Percentiles rank a stretch among this genome's conserved stretches.
phyloP scores from a whole-genome alignment of 140 eudicot species.

The Anethum foeniculum region DNA sequence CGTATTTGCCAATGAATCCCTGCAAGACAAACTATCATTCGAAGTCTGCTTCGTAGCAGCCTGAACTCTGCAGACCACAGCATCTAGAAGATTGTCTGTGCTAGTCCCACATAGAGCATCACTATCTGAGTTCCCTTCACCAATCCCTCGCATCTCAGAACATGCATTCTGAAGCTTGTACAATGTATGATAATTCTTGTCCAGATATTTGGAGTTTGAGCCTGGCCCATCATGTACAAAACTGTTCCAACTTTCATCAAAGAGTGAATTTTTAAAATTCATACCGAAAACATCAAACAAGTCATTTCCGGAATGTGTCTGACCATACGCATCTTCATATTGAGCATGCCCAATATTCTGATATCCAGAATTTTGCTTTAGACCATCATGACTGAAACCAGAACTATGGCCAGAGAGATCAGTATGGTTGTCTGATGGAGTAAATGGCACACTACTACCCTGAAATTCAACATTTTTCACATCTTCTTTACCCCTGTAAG shows the following conservation, averaged over 20 bases:
- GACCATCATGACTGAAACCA: conserved; percentile 6
- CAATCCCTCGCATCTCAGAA: conserved; percentile 27
- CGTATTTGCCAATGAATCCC: conserved; percentile 34
- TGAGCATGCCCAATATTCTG: conserved; percentile 13
- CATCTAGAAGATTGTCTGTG: conserved; percentile 74
- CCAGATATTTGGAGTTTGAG: conserved; percentile 13
- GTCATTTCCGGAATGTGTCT: conserved; percentile 53
- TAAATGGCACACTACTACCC: conserved; percentile 24
- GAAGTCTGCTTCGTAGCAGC: conserved; percentile 35
- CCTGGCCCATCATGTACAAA: conserved; percentile 19
- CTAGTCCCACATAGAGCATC: conserved; percentile 40
- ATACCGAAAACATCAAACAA: conserved; percentile 77
- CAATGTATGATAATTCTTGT: conserved; percentile 17
- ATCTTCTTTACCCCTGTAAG: conserved; percentile 14
- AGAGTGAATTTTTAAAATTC: conserved; percentile 39
- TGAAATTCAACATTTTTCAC: conserved; percentile 30
- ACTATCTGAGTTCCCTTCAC: conserved; percentile 52
- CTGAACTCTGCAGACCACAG: conserved; percentile 60
- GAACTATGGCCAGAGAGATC: conserved; percentile 1
- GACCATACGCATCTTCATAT: conserved; percentile 32
- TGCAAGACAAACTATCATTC: conserved; percentile 37
- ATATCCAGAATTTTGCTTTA: conserved; percentile 13
- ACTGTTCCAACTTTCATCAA: conserved; percentile 29
- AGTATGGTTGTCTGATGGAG: conserved; percentile 11
- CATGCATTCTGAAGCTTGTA: conserved; percentile 19